Base-by-base conservation (phyloP, 2,329 filamentous ascomycete genomes). In the Ilyonectria robusta region DNA sequence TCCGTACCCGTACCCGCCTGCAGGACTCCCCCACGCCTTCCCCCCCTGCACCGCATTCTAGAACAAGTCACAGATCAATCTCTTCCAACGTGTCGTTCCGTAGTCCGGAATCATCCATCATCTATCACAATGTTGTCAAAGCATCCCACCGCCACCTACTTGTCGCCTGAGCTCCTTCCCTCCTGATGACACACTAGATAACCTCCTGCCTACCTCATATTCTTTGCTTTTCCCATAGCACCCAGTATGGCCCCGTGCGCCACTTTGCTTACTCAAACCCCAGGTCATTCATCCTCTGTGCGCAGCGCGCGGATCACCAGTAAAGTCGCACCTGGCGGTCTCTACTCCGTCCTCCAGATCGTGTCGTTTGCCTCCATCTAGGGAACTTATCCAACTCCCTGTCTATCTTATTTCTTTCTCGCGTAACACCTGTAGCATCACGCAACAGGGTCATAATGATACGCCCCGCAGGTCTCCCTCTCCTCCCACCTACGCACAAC, bases 41-140 rank as follows among this genome's bases (percentile, higher is more conserved):
- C 50, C 44, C 55, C 60, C 60, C 50, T 47, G 56, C 59, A 40
- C 54, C 42, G 29, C 66, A 59, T 71, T 73, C 66, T 70, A 68
- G 67, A 73, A 72, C 59, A 67, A 54, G 60, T 60, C 23, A 23
- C 60, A 42, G 62, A 56, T 69, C 65, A 59, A 35, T 42, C 26
- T 35, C 19, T 23, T 13, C 51, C 46, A n/a, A 13, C 15, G 26
- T 23, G n/a, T 37, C n/a, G 44, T 46, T 50, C 47, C 10, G 21
- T n/a, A 31, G 31, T 64, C 40, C n/a, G 31, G 44, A 50, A 62
- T 15, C 48, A 19, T 33, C 13, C 59, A 55, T 61, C 48, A 47
- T 62, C 42, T 40, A 56, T 56, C 33, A 63, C 23, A 63, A 23
- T 44, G 10, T 51, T 50, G 53, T 44, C 31, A 21, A 44, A 26